Conservation (phyloP, 2,329 filamentous ascomycete species). For the Arthrobotrys iridis region DNA sequence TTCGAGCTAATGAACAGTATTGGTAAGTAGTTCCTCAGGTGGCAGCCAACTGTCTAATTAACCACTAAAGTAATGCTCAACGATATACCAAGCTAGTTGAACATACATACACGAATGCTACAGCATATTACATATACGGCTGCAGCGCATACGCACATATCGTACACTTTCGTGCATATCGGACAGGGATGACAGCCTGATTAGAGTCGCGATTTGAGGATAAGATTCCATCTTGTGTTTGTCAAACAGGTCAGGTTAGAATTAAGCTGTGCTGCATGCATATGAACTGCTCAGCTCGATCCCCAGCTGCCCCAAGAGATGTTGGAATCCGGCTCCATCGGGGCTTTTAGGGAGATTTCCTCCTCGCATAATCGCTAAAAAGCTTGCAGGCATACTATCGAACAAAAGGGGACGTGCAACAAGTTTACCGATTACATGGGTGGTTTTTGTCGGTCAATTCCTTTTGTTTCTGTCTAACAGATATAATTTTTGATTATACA, state of each 20-base stretch:
- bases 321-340: conserved; percentile 37
- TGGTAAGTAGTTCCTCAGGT: conserved; percentile 39
- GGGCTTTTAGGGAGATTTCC: conserved; percentile 31
- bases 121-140: conserved; percentile 3
- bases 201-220: conserved; percentile 32
- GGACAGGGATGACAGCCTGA: conserved; percentile 20
- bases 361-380: conserved; percentile 29
- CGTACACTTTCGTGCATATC: not conserved
- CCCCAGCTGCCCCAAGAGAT: conserved; percentile 10
- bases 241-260: conserved; percentile 31
- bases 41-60: conserved; percentile 28
- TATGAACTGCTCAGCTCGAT: conserved; percentile 6
- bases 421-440: conserved; percentile 22
- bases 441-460: not conserved
- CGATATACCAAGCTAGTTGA: conserved; percentile 1
- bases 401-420: conserved; percentile 27
- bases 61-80: conserved; percentile 11
- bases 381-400: not conserved
- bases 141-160: conserved; percentile 14
- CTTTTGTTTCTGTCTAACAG: not conserved
- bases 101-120: conserved; percentile 4
- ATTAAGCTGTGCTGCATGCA: conserved; percentile 39
- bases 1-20: conserved; percentile 40
- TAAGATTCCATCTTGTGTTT: conserved; percentile 34
- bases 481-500: conserved; percentile 1